These are phyloP conservation scores for Boletales sp. DNA, from an alignment of 768 basidiomycete species.

Conservation along the genomic window DNA sequence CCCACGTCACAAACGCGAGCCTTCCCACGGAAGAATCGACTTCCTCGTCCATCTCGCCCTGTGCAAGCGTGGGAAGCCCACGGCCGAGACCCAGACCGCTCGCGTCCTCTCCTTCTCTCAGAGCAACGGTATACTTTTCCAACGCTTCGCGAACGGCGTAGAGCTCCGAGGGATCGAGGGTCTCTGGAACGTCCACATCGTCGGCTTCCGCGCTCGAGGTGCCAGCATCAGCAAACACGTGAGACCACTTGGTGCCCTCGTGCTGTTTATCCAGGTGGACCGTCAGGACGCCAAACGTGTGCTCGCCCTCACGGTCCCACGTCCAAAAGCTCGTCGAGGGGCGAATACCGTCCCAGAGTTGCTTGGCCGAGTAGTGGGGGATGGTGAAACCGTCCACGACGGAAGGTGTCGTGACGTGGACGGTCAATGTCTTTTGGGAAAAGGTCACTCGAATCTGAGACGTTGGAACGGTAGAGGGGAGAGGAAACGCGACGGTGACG, in stretches of 20 bases:
- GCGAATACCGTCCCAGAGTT: slow-evolving; percentile 78
- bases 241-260: slow-evolving; percentile 81
- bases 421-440: slow-evolving; percentile 58
- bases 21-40: slow-evolving; percentile 75
- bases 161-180: slow-evolving; percentile 81
- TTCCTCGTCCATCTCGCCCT: slow-evolving; percentile 91
- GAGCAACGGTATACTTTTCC: slow-evolving; percentile 77
- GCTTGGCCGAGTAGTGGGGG: slow-evolving; percentile 58
- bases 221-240: slow-evolving; percentile 66
- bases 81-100: slow-evolving; percentile 62
- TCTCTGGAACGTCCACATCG: slow-evolving; percentile 78
- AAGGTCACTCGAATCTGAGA: slow-evolving; percentile 65
- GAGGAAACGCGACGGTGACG: slow-evolving; percentile 77
- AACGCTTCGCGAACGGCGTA: slow-evolving; percentile 74
- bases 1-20: slow-evolving; percentile 62
- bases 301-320: slow-evolving; percentile 76
- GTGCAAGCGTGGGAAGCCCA: slow-evolving; percentile 74
- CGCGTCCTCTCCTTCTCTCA: slow-evolving; percentile 55
- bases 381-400: slow-evolving; percentile 32
- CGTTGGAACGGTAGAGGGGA: slow-evolving; percentile 68
- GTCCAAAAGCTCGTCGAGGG: slow-evolving; percentile 88
- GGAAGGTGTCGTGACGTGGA: slow-evolving; percentile 50
- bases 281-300: slow-evolving; percentile 65
- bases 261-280: slow-evolving; percentile 86
- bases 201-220: slow-evolving; percentile 32